phyloP scores from a whole-genome alignment of 306 rosid genomes.

The Myrica gale region DNA sequence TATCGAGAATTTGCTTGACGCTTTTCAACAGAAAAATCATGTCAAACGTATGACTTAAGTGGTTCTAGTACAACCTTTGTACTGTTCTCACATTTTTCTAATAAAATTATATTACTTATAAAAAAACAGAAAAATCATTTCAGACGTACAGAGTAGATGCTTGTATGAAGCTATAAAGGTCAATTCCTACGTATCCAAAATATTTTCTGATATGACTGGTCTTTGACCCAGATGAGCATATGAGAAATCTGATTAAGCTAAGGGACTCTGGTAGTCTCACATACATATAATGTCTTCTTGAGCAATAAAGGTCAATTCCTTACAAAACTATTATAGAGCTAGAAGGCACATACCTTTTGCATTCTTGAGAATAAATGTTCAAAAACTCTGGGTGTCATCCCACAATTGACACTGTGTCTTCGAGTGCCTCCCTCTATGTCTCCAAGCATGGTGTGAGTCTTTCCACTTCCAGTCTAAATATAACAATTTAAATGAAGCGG shows the following conservation, averaged over 20 bases:
- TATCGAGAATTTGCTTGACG: not conserved
- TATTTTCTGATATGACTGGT: not conserved
- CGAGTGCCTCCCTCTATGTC: conserved; percentile 96
- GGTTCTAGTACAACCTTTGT: too few relatives aligned
- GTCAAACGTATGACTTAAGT: not conserved
- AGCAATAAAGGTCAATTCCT: not conserved
- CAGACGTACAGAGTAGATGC: not conserved
- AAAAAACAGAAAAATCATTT: not conserved
- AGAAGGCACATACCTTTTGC: conserved; percentile 65
- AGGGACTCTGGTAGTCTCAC: not conserved
- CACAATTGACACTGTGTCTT: conserved; percentile 95
- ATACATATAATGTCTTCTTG: not conserved
- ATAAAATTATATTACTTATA: too few relatives aligned
- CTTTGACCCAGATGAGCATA: conserved; percentile 7
- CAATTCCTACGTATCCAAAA: not conserved
- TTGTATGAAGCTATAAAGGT: not conserved
- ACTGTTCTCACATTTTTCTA: too few relatives aligned
- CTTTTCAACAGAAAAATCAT: not conserved
- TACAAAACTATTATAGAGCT: not conserved
- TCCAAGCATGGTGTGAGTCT: conserved; percentile 99
- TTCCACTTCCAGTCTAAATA: conserved; percentile 94
- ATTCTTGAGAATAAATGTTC: conserved; percentile 87
- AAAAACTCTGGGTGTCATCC: conserved; percentile 98
- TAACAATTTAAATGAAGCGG: conserved; percentile 20
- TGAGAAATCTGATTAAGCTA: not conserved